A percentile compares a stretch with the other conserved stretches of the same genome.
phyloP scores from a whole-genome alignment of 305 asterid genomes.

The Plantago coronopus region DNA sequence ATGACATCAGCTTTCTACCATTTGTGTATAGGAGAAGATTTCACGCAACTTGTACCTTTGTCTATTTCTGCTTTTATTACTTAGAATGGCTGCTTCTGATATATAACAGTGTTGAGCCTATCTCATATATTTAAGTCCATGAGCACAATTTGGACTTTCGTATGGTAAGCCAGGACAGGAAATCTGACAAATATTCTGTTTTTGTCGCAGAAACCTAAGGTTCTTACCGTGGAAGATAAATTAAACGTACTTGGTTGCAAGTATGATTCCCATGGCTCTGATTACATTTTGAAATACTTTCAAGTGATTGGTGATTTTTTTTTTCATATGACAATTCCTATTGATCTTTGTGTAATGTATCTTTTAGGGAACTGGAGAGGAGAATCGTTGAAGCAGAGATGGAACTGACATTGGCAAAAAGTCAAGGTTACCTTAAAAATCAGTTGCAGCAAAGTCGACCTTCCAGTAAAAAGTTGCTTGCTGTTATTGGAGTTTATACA shows the following conservation, averaged over 20 bases:
- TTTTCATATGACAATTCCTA: not conserved
- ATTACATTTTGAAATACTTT: constrained; percentile 4
- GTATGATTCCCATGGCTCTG: constrained; percentile 36
- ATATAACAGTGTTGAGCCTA: not conserved
- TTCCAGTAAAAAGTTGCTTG: constrained; percentile 63
- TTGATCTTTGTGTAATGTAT: constrained; percentile 14
- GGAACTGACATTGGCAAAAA: constrained; percentile 90
- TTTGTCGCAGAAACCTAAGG: constrained; percentile 60
- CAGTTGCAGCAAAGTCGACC: constrained; percentile 49
- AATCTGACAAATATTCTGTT: constrained; percentile 16
- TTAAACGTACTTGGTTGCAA: constrained; percentile 86
- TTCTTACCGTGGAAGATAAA: constrained; percentile 86
- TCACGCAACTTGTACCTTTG: not conserved
- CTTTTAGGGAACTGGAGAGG: constrained; percentile 57
- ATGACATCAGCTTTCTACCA: too few species aligned
- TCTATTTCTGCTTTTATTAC: not conserved
- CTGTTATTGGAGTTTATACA: constrained; percentile 90
- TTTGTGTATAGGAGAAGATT: too few species aligned
- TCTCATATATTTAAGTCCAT: not conserved
- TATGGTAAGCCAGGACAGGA: not conserved
- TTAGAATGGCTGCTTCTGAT: not conserved
- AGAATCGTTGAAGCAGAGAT: constrained; percentile 88
- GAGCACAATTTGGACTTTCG: not conserved
- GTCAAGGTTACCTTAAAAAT: constrained; percentile 88
- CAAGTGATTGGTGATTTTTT: constrained; percentile 7